Evolutionary conservation across 768 basidiomycete species (phyloP).

Genomic region (Rickenella mellea): DNA sequence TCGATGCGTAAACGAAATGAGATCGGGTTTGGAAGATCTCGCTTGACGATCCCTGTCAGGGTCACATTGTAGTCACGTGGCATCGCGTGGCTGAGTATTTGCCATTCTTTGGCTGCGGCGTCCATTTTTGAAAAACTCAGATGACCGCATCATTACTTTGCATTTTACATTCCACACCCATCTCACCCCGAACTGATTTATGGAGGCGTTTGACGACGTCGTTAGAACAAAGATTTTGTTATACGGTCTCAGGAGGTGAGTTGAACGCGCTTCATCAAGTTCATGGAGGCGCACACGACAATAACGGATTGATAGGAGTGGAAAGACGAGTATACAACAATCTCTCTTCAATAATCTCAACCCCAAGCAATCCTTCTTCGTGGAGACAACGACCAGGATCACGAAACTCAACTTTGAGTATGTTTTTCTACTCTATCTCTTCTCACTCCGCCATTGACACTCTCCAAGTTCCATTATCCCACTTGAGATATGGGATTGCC

Average conservation of each 20-base stretch:
- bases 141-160: too few relatives aligned
- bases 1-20: slow-evolving; percentile 2
- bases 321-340: slow-evolving; percentile 86
- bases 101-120: too few relatives aligned
- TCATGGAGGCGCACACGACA: not conserved
- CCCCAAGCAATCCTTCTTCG: slow-evolving; percentile 80
- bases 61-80: too few relatives aligned
- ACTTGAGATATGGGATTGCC: slow-evolving; percentile 93
- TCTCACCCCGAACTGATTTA: too few relatives aligned
- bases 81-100: too few relatives aligned
- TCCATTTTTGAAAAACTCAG: too few relatives aligned
- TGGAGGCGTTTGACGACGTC: too few relatives aligned
- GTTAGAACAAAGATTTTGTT: slow-evolving; percentile 62
- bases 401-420: slow-evolving; percentile 75
- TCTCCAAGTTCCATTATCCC: slow-evolving; percentile 37
- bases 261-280: not conserved
- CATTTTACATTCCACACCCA: too few relatives aligned
- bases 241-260: slow-evolving; percentile 62
- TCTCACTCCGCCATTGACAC: slow-evolving; percentile 5
- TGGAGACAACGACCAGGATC: slow-evolving; percentile 78
- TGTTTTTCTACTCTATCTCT: slow-evolving; percentile 19
- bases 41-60: too few relatives aligned
- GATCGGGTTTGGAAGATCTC: too few relatives aligned
- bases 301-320: slow-evolving; percentile 48
- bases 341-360: slow-evolving; percentile 83